A percentile compares a stretch with the other conserved stretches of the same genome.
Conservation (phyloP, 1,284 basidiomycete species). For the Ganoderma leucocontextum region DNA sequence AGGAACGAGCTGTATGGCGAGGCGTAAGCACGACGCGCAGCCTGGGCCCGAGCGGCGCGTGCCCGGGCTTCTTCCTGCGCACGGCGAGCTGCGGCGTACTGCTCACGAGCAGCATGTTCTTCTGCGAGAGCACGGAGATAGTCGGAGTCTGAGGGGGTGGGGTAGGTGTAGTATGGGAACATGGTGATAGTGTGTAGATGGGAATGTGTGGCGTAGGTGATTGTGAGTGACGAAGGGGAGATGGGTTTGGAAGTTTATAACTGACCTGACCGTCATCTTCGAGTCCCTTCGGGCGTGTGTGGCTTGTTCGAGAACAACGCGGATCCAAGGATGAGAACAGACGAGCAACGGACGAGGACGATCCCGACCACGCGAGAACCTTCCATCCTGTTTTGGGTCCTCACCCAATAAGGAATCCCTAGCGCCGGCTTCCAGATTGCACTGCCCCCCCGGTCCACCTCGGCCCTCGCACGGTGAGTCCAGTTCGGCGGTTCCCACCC, state of each 20-base stretch:
- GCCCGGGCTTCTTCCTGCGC: slow-evolving; percentile 43
- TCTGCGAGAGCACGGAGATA: slow-evolving; percentile 43
- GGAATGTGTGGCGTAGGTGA: slow-evolving; percentile 7
- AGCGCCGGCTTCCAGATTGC: background rate
- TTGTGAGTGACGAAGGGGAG: background rate
- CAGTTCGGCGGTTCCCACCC: too few relatives aligned
- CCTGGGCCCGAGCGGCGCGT: slow-evolving; percentile 42
- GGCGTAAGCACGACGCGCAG: slow-evolving; percentile 37
- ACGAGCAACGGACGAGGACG: background rate
- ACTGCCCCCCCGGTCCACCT: too few relatives aligned
- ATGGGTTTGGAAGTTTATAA: slow-evolving; percentile 8
- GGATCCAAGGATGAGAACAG: background rate
- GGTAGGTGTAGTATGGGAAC: slow-evolving; percentile 29
- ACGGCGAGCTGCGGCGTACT: slow-evolving; percentile 41
- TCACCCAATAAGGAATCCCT: background rate
- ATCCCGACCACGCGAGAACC: slow-evolving; percentile 10
- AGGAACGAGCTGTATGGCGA: slow-evolving; percentile 39
- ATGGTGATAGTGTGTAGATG: slow-evolving; percentile 17
- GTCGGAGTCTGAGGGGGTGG: slow-evolving; percentile 34
- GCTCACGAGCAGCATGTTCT: slow-evolving; percentile 42
- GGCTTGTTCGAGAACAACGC: slow-evolving; percentile 11
- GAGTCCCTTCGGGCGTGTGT: slow-evolving; percentile 16
- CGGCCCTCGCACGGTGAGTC: too few relatives aligned
- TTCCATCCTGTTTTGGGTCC: background rate
- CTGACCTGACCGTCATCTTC: slow-evolving; percentile 11